A percentile compares a stretch with the other conserved stretches of the same genome.
These are phyloP conservation scores for Limtongozyma cylindracea DNA, from an alignment of 805 yeast genomes.

Conservation along the genomic window DNA sequence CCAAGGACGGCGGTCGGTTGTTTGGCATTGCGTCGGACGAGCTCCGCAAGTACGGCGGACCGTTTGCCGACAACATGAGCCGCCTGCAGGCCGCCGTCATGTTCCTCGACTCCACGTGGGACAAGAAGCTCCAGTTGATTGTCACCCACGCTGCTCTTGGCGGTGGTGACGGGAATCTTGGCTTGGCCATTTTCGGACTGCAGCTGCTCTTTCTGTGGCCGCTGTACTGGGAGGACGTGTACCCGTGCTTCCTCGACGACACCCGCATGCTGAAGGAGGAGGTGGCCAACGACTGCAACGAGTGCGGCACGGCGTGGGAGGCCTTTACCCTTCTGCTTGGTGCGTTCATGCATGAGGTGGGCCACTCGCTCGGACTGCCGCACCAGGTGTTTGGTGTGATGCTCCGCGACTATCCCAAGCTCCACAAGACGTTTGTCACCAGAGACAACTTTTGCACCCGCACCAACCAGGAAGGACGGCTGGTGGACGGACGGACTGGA, in stretches of 20 bases:
- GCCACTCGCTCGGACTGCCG: constrained; percentile 78
- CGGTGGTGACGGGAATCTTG: constrained; percentile 49
- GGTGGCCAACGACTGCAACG: constrained; percentile 78
- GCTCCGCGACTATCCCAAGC: constrained; percentile 63
- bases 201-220: constrained; percentile 92
- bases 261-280: constrained; percentile 32
- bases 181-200: constrained; percentile 79
- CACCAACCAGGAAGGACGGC: constrained; percentile 10
- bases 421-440: constrained; percentile 64
- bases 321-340: constrained; percentile 69
- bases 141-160: constrained; percentile 87
- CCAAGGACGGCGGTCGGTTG: constrained; percentile 47
- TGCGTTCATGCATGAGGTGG: constrained; percentile 89
- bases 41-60: constrained; percentile 22
- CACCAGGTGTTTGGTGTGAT: constrained; percentile 80
- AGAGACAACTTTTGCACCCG: constrained; percentile 33
- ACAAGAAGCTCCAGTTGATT: constrained; percentile 34
- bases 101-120: constrained; percentile 73
- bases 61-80: constrained; percentile 7
- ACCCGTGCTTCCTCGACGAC: constrained; percentile 45
- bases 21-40: constrained; percentile 67
- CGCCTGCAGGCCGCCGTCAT: constrained; percentile 68
- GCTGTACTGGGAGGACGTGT: constrained; percentile 43
- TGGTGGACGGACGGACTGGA: too few species aligned
- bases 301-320: constrained; percentile 82